These are phyloP conservation scores for Amyloporia xantha DNA, from an alignment of 768 basidiomycete genomes.

Conservation along the genomic window DNA sequence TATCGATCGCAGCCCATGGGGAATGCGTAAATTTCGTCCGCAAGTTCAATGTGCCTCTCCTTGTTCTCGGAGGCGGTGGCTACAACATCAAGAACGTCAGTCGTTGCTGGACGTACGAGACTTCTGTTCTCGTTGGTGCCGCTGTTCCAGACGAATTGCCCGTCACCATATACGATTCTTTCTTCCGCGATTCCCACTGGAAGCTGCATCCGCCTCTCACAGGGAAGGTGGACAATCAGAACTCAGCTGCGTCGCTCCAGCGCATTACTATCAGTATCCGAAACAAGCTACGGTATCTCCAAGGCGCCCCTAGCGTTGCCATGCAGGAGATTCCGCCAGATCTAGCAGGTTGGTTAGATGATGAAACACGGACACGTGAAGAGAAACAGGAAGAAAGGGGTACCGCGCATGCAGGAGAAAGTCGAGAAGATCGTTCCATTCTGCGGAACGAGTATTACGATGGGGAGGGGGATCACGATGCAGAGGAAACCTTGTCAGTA, in stretches of 20 bases:
- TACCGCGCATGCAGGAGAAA: constrained; percentile 50
- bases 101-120: constrained; percentile 99
- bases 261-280: constrained; percentile 80
- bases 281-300: constrained; percentile 85
- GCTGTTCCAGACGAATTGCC: constrained; percentile 84
- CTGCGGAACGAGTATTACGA: constrained; percentile 70
- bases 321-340: constrained; percentile 97
- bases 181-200: constrained; percentile 89
- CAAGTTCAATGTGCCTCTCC: constrained; percentile 81
- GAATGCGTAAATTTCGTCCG: constrained; percentile 98
- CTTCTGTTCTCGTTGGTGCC: constrained; percentile 82
- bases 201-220: constrained; percentile 90
- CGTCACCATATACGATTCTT: constrained; percentile 82
- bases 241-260: constrained; percentile 76
- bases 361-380: constrained; percentile 61
- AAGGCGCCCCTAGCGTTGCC: constrained; percentile 93
- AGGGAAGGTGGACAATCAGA: constrained; percentile 89
- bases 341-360: constrained; percentile 66
- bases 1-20: constrained; percentile 95
- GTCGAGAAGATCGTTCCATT: constrained; percentile 43
- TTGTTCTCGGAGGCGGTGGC: constrained; percentile 92
- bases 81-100: constrained; percentile 97
- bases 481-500: constrained; percentile 22
- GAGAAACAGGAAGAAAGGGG: constrained; percentile 67
- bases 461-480: constrained; percentile 63